A percentile compares a stretch with the other conserved stretches of the same genome.
Evolutionary conservation across 306 rosid species (phyloP).

Genomic region (Dalbergia cochinchinensis): DNA sequence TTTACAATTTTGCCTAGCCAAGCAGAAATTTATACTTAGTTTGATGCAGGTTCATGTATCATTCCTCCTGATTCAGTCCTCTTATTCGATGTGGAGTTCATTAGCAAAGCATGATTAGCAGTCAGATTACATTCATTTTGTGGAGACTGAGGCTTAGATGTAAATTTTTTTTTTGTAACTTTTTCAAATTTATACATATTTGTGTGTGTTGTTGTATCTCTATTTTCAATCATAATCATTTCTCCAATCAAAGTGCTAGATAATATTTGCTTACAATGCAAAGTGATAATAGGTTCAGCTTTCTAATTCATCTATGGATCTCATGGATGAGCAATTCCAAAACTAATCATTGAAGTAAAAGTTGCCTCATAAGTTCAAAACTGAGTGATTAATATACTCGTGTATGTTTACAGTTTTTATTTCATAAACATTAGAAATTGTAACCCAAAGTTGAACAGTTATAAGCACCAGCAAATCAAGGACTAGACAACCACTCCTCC

Average conservation of each 20-base stretch:
- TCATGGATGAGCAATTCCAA: constrained; percentile 8
- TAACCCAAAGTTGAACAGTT: constrained; percentile 19
- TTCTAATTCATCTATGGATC: background rate
- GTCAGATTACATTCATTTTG: constrained; percentile 25
- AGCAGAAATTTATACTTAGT: constrained; percentile 2
- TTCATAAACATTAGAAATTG: constrained; percentile 12
- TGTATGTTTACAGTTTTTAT: constrained; percentile 15
- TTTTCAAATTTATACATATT: background rate
- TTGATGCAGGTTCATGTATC: constrained; percentile 81
- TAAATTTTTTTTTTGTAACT: background rate
- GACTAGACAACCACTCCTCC: constrained; percentile 7
- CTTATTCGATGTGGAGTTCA: constrained; percentile 86
- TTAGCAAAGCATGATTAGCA: constrained; percentile 72
- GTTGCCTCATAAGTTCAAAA: constrained; percentile 5
- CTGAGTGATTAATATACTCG: background rate
- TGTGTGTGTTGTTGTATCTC: background rate
- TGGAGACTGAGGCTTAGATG: constrained; percentile 30
- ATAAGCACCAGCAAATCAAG: background rate
- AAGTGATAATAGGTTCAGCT: constrained; percentile 5
- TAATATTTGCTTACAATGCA: background rate
- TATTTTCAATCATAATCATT: background rate
- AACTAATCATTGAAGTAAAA: constrained; percentile 12
- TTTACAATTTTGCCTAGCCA: constrained; percentile 25
- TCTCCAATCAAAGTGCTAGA: background rate
- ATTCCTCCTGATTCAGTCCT: constrained; percentile 93